Base-by-base conservation (phyloP, 75 land plant genomes). In the Pseudotsuga menziesii region DNA sequence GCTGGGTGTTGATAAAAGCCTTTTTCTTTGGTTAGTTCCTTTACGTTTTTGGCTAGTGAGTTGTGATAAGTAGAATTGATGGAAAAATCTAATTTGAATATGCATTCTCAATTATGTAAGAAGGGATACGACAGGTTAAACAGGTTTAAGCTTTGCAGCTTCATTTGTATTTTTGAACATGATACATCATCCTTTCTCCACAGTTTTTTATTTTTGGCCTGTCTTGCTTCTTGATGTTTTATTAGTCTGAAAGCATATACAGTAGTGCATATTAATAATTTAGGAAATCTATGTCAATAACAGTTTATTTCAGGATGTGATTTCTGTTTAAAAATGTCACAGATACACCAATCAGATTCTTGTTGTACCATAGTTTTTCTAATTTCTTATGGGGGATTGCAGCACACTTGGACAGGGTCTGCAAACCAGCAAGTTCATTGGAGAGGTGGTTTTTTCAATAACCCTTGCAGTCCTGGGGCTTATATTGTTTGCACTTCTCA, bases 341-440 rank as follows among this genome's bases (percentile, higher is more conserved):
- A 35, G 69, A 64, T 64, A 64, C 16, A 14, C 19, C 23, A 4
- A 39, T 39, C n/a, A 17, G 11, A 41, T 69, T 39, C 25, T 69
- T 64, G 2, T 17, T 41, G 25, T 41, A 4, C 14, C 41, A 20
- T 69, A 69, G 41, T n/a, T 41, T 41, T 8, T 41, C 72, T 69
- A 3, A 64, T 36, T 64, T 32, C 41, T 9, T 69, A 7, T 69
- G 72, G 23, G 3, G 54, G 12, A 27, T 48, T 81, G 60, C 89
- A 92, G 94, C 81, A 84, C 94, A 22, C 87, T 90, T 61, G 94
- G 92, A 0, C 94, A 92, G 72, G 88, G 88, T 32, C 81, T 92
- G 32, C 29, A 82, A 80, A 88, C 94, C 14, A 90, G 90, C 71
- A 85, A 87, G 3, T 88, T 76, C 60, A 78, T 89, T 72, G 88